These are phyloP conservation scores for Forsythia suspensa DNA, from an alignment of 257 asterid species.

Conservation along the genomic window DNA sequence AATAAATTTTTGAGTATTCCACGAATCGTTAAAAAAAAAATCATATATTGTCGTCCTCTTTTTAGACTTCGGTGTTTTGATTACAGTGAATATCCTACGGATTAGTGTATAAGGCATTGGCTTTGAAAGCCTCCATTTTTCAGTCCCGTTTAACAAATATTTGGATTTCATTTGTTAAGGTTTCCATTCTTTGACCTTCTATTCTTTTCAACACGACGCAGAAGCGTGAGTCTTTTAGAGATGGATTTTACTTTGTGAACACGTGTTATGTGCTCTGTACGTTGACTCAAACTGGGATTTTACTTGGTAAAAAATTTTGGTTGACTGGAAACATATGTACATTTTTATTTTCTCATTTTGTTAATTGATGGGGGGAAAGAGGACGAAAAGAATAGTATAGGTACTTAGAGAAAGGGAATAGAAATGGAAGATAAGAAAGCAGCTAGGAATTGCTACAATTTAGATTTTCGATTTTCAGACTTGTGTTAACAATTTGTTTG, in stretches of 20 bases:
- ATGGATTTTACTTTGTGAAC: not conserved
- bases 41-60: too few species aligned
- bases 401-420: not conserved
- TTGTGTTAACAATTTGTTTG: not conserved
- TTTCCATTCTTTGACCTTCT: not conserved
- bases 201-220: not conserved
- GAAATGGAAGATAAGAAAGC: not conserved
- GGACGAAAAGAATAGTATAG: too few species aligned
- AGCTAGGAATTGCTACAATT: not conserved
- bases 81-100: not conserved
- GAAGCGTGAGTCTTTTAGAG: not conserved
- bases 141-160: not conserved
- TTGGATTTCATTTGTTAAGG: slow-evolving; percentile 9
- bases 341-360: not conserved
- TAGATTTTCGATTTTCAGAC: not conserved
- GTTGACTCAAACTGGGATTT: not conserved
- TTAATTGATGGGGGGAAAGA: not conserved
- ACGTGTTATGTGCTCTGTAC: not conserved
- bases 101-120: not conserved
- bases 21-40: too few species aligned
- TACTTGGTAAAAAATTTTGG: not conserved
- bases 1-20: too few species aligned
- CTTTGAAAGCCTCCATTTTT: too few species aligned
- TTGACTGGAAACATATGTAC: not conserved
- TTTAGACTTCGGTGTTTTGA: too few species aligned